Percentiles rank a stretch among this genome's conserved stretches.
These are phyloP conservation scores for Amanita fuliginea DNA, from an alignment of 768 basidiomycete species.

Conservation along the genomic window DNA sequence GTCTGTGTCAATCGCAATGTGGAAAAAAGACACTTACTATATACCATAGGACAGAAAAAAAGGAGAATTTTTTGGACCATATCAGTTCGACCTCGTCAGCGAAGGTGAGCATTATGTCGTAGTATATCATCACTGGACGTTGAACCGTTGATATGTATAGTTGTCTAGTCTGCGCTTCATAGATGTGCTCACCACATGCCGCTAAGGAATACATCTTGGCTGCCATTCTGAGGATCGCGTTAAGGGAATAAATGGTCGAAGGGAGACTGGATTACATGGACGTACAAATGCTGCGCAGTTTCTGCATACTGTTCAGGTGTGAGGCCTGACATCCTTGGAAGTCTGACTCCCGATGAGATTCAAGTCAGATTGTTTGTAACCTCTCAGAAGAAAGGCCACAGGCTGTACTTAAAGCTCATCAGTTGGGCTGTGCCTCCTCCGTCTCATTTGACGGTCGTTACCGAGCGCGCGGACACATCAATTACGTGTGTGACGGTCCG, in stretches of 20 bases:
- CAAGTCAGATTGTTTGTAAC: no score
- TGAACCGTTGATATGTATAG: not conserved
- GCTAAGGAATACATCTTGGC: constrained; percentile 27
- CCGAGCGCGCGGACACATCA: no score
- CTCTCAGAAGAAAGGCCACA: no score
- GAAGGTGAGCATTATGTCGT: constrained; percentile 24
- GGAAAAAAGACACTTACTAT: constrained; percentile 13
- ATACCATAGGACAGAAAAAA: constrained; percentile 20
- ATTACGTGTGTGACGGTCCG: no score
- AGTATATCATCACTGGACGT: constrained; percentile 25
- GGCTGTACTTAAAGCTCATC: no score
- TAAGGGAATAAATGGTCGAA: not conserved
- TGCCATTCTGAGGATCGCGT: constrained; percentile 16
- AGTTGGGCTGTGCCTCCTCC: no score
- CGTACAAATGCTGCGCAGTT: constrained; percentile 11
- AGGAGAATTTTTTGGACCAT: constrained; percentile 19
- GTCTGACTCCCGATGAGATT: no score
- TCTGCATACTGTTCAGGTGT: constrained; percentile 8
- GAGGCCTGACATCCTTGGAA: not conserved
- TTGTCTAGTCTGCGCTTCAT: not conserved
- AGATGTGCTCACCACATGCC: constrained; percentile 19
- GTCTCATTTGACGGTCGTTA: no score
- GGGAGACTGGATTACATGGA: not conserved
- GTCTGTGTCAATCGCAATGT: no score
- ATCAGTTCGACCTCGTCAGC: constrained; percentile 24